Evolutionary conservation across 331 rosid genomes (phyloP), one percentile per base, ranked within the genome.

Genomic region (Stylosanthes scabra): DNA sequence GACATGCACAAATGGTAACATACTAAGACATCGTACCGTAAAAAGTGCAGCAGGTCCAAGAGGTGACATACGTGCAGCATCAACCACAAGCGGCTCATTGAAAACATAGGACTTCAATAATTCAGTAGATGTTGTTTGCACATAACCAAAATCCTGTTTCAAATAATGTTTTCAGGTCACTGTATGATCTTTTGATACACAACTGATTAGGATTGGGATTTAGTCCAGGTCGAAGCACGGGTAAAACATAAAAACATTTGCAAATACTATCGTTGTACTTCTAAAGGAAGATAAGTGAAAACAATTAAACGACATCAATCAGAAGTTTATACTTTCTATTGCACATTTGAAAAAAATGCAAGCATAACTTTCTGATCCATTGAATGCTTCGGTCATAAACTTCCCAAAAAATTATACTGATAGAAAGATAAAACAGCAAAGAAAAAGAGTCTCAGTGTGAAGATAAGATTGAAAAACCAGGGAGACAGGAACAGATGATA

Each of bases 121-220:
- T 74, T 92, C 97, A 13, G 97, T 92, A 49, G 97, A 88, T 64
- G 96, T 92, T 75, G 96, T 86, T 83, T 90, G 96, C 69, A 90
- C 96, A 79, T 78, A 92, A 65, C 97, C 94, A 71, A 92, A 92
- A 81, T 92, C 97, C 96, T 92, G 81, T 63, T 58, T 74, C 72
- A 66, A 80, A 76, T 63, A 76, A 65, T 60, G 76, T 54, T 39
- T 82, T 49, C 40, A 80, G 82, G 64, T 71, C 44, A 46, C 71
- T 9, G 74, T 72, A 65, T 66, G 68, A 15, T 31, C 66, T 79
- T 59, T 12, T 65, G 61, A 60, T 65, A 79, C 37, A 68, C 63
- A 56, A 73, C 69, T 51, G n/a, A n/a, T n/a, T n/a, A n/a, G n/a
- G 34, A 68, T 14, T 49, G 50, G 73, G 27, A 44, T 39, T 57